phyloP scores from a whole-genome alignment of 2,329 filamentous ascomycete species.

The Monosporascus sp. region DNA sequence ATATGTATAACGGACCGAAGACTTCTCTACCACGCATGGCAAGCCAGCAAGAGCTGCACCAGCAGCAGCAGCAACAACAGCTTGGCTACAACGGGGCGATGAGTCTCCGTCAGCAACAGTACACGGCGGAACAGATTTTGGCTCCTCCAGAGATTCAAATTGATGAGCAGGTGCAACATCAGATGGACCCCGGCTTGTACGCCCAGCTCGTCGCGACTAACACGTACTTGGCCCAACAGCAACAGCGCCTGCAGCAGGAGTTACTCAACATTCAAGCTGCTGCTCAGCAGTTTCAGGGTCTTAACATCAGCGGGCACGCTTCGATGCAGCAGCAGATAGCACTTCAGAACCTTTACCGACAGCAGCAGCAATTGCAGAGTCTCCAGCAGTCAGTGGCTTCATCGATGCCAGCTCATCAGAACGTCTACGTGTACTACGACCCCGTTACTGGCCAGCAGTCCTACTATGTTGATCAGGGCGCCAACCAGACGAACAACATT shows the following conservation, averaged over 20 bases:
- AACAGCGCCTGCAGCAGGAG: constrained; percentile 92
- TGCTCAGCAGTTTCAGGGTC: constrained; percentile 74
- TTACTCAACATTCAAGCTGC: constrained; percentile 77
- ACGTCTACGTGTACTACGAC: constrained; percentile 79
- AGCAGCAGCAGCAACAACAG: constrained; percentile 21
- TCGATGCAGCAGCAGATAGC: constrained; percentile 39
- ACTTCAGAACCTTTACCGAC: constrained; percentile 48
- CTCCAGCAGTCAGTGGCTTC: constrained; percentile 56
- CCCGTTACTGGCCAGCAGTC: constrained; percentile 78
- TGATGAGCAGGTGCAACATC: constrained; percentile 61
- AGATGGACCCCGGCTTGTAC: constrained; percentile 81
- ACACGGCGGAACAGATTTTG: constrained; percentile 84
- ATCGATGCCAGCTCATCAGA: constrained; percentile 60
- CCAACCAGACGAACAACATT: constrained; percentile 34
- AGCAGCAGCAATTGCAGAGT: constrained; percentile 60
- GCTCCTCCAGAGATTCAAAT: constrained; percentile 78
- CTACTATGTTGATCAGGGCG: constrained; percentile 69
- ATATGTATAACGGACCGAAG: constrained; percentile 47
- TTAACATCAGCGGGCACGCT: constrained; percentile 60
- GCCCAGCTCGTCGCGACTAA: constrained; percentile 89
- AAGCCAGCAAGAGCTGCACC: constrained; percentile 27
- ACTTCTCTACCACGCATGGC: constrained; percentile 46
- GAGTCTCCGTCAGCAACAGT: constrained; percentile 39
- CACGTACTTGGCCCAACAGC: constrained; percentile 86
- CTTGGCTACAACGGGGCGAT: constrained; percentile 21